Conservation (phyloP, 2,329 filamentous ascomycete species). For the Pyrenochaeta sp. region DNA sequence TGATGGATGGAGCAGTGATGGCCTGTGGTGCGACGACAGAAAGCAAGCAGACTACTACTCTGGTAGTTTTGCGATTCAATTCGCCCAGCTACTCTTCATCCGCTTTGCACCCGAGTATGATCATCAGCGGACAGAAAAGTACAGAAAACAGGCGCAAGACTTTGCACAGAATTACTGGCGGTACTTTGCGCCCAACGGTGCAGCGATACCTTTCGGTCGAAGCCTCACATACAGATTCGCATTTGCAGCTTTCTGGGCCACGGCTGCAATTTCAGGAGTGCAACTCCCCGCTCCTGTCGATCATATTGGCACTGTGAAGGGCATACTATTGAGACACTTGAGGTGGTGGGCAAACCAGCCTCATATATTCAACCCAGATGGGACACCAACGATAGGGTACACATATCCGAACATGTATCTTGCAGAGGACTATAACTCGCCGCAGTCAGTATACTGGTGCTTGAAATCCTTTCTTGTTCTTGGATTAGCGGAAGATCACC, state of each 20-base stretch:
- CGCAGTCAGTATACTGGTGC: constrained; percentile 62
- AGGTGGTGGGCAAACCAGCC: constrained; percentile 54
- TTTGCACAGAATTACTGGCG: constrained; percentile 55
- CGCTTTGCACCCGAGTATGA: constrained; percentile 53
- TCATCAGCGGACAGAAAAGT: constrained; percentile 41
- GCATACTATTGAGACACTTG: constrained; percentile 57
- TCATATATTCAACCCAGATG: constrained; percentile 57
- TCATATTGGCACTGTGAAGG: constrained; percentile 51
- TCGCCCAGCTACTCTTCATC: constrained; percentile 56
- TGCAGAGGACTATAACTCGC: constrained; percentile 63
- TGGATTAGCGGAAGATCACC: constrained; percentile 39
- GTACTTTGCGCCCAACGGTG: constrained; percentile 56
- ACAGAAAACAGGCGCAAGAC: constrained; percentile 48
- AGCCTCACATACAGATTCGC: constrained; percentile 60
- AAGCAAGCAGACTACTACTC: constrained; percentile 61
- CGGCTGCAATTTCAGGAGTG: constrained; percentile 51
- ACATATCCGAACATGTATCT: constrained; percentile 60
- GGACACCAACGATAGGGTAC: constrained; percentile 57
- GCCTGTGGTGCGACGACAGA: constrained; percentile 48
- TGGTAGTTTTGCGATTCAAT: constrained; percentile 62
- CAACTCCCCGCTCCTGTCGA: constrained; percentile 45
- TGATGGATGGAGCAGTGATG: constrained; percentile 58
- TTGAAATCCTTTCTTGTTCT: constrained; percentile 57
- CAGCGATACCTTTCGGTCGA: constrained; percentile 59
- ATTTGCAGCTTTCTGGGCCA: constrained; percentile 56